A percentile compares a stretch with the other conserved stretches of the same genome.
These are phyloP conservation scores for Drechmeria coniospora DNA, from an alignment of 2,329 filamentous ascomycete species.

Conservation along the genomic window DNA sequence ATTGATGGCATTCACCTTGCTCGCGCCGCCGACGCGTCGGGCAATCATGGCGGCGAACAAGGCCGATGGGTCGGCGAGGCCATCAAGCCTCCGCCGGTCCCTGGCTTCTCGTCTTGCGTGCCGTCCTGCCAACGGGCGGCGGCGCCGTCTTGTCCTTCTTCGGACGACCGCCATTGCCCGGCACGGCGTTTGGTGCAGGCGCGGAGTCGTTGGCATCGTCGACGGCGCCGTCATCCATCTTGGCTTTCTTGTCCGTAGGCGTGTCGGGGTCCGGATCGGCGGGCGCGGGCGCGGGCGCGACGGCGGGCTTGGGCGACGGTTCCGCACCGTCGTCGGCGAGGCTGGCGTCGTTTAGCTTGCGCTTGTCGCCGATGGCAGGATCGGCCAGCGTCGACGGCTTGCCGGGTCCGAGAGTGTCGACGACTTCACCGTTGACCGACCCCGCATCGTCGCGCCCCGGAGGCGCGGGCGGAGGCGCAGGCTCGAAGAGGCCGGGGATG, in stretches of 20 bases:
- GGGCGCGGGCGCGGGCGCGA: conserved; percentile 6
- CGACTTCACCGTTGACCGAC: conserved; percentile 2
- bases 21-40: too few relatives aligned
- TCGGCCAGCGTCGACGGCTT: conserved; percentile 2
- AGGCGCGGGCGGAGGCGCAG: conserved; percentile 7
- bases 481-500: conserved; percentile 10
- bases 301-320: conserved; percentile 5
- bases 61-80: too few relatives aligned
- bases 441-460: not conserved
- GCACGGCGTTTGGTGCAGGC: conserved; percentile 12
- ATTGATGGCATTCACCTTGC: too few relatives aligned
- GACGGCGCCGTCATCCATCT: conserved; percentile 16
- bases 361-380: conserved; percentile 15
- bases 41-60: too few relatives aligned
- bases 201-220: conserved; percentile 8
- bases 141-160: conserved; percentile 23
- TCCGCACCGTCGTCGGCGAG: too few relatives aligned
- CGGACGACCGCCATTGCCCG: conserved; percentile 10
- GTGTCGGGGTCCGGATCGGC: conserved; percentile 7
- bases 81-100: conserved; percentile 18
- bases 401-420: conserved; percentile 7
- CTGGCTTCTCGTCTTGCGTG: conserved; percentile 27
- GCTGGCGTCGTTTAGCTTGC: conserved; percentile 23
- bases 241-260: conserved; percentile 13
- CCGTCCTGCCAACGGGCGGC: conserved; percentile 18